A percentile compares a stretch with the other conserved stretches of the same genome.
Conservation (phyloP, 1,284 basidiomycete species). For the Puccinia horiana region DNA sequence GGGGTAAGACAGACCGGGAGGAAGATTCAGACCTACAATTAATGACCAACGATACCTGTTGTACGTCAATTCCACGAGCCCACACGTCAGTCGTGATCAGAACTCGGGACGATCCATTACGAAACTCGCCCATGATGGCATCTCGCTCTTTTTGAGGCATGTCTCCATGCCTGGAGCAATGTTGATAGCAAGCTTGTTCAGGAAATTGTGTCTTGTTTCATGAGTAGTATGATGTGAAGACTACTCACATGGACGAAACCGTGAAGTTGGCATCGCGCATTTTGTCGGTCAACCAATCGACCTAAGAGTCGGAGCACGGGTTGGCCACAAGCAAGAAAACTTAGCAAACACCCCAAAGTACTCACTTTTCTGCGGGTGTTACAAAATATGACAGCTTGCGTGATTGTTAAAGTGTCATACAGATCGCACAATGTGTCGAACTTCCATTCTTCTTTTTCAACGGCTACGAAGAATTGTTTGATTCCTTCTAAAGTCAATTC, state of each 20-base stretch:
- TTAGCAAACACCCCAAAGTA: conserved; percentile 52
- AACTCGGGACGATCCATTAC: conserved; percentile 54
- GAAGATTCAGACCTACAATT: conserved; percentile 51
- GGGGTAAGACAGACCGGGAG: background rate
- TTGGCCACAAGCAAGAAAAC: background rate
- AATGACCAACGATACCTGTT: conserved; percentile 57
- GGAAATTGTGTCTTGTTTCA: background rate
- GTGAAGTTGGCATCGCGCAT: conserved; percentile 58
- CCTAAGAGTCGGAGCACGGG: conserved; percentile 62
- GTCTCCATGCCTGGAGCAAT: conserved; percentile 55
- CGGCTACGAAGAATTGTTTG: conserved; percentile 99
- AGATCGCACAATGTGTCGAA: conserved; percentile 94
- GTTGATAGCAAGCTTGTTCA: background rate
- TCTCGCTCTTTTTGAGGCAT: conserved; percentile 56
- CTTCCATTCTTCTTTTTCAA: conserved; percentile 99
- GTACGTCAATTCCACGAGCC: conserved; percentile 56
- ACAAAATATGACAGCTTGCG: conserved; percentile 99
- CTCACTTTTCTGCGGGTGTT: conserved; percentile 91
- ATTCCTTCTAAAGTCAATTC: conserved; percentile 99
- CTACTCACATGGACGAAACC: conserved; percentile 56
- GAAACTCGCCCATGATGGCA: conserved; percentile 56
- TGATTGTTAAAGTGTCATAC: conserved; percentile 99
- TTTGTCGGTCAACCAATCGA: conserved; percentile 78
- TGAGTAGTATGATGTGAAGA: background rate
- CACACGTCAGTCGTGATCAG: conserved; percentile 56